These are phyloP conservation scores for Pilasporangium apinafurcum DNA, from an alignment of 352 stramenopile species.

Conservation along the genomic window DNA sequence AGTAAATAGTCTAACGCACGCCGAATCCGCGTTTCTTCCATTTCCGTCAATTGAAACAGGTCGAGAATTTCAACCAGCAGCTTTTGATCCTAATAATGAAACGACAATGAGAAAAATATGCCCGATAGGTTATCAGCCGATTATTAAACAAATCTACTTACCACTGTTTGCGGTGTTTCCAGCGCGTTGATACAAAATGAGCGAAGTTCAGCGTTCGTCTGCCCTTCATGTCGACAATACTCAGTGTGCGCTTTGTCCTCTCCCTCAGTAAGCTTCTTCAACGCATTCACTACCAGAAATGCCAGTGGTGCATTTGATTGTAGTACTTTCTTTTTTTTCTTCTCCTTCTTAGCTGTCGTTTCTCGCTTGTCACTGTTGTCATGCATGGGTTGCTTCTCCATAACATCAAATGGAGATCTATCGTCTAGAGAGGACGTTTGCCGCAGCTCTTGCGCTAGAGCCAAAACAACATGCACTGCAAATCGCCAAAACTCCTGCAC, in stretches of 20 bases:
- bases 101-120: neutral
- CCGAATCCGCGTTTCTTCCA: slow-evolving; percentile 10
- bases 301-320: slow-evolving; percentile 49
- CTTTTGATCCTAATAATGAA: slow-evolving; percentile 34
- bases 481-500: slow-evolving; percentile 25
- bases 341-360: neutral
- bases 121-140: neutral
- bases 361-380: neutral
- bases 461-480: slow-evolving; percentile 26
- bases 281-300: slow-evolving; percentile 47
- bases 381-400: too few relatives aligned
- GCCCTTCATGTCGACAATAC: slow-evolving; percentile 10
- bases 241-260: neutral
- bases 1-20: slow-evolving; percentile 16
- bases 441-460: too few relatives aligned
- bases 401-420: too few relatives aligned
- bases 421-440: too few relatives aligned
- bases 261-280: slow-evolving; percentile 24
- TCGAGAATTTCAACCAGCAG: slow-evolving; percentile 54
- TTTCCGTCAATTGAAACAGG: slow-evolving; percentile 28
- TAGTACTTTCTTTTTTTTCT: slow-evolving; percentile 17
- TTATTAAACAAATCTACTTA: neutral
- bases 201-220: slow-evolving; percentile 13
- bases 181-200: slow-evolving; percentile 23
- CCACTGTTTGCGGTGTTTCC: slow-evolving; percentile 7